Conservation (phyloP, 768 basidiomycete species). For the Pleurotus ostreatus region DNA sequence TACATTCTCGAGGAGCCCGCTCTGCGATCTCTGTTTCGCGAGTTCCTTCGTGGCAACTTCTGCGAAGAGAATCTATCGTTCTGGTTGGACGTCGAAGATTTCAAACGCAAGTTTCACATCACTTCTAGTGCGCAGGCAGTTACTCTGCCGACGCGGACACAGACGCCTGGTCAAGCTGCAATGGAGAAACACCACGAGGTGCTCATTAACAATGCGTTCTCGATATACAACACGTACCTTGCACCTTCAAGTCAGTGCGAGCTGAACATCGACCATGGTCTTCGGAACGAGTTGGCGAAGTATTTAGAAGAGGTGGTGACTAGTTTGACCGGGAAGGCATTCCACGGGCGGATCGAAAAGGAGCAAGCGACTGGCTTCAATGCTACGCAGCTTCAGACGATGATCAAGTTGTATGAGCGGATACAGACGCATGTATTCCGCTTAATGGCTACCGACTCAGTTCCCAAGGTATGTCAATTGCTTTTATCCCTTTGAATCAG, state of each 20-base stretch:
- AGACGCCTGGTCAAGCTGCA: slow-evolving; percentile 73
- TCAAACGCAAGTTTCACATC: slow-evolving; percentile 93
- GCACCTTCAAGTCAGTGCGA: slow-evolving; percentile 95
- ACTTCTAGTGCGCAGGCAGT: slow-evolving; percentile 86
- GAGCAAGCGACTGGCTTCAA: slow-evolving; percentile 83
- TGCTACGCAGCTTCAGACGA: slow-evolving; percentile 91
- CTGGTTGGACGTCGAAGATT: slow-evolving; percentile 96
- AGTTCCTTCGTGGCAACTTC: slow-evolving; percentile 90
- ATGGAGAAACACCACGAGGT: slow-evolving; percentile 98
- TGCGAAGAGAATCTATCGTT: slow-evolving; percentile 98
- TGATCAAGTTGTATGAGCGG: slow-evolving; percentile 91
- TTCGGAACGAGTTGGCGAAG: slow-evolving; percentile 90
- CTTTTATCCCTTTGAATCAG: slow-evolving; percentile 1
- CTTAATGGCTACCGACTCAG: slow-evolving; percentile 96
- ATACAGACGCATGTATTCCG: slow-evolving; percentile 98
- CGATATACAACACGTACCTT: slow-evolving; percentile 92
- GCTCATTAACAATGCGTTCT: slow-evolving; percentile 89
- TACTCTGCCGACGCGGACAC: slow-evolving; percentile 31
- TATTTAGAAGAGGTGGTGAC: slow-evolving; percentile 91
- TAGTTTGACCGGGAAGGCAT: slow-evolving; percentile 67
- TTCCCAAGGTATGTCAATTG: slow-evolving; percentile 73
- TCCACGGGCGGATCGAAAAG: slow-evolving; percentile 78
- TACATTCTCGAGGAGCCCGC: slow-evolving; percentile 93
- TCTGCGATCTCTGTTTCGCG: slow-evolving; percentile 86
- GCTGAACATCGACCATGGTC: slow-evolving; percentile 96